phyloP scores from a whole-genome alignment of 1,284 basidiomycete genomes.

The Pseudozyma flocculosa region DNA sequence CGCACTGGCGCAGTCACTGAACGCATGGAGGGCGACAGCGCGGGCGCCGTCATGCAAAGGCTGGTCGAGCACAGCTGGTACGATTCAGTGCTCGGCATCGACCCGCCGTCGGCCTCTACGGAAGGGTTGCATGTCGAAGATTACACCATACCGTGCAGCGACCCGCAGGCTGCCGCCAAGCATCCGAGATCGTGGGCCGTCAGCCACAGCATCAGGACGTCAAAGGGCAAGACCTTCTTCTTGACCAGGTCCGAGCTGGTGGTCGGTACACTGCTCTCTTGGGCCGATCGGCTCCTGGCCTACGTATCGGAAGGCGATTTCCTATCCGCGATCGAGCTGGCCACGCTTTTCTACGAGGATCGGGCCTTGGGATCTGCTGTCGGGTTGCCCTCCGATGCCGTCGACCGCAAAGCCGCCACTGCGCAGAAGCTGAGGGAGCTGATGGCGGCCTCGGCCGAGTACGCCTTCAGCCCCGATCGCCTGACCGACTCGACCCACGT shows the following conservation, averaged over 20 bases:
- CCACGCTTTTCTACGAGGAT: conserved; percentile 79
- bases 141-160: too few relatives aligned
- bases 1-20: conserved; percentile 38
- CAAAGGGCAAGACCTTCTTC: conserved; percentile 88
- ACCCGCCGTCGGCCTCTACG: neutral
- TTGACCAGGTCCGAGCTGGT: conserved; percentile 67
- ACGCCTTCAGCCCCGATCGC: conserved; percentile 90
- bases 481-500: conserved; percentile 84
- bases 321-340: conserved; percentile 82
- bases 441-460: conserved; percentile 81
- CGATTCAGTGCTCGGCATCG: conserved; percentile 19
- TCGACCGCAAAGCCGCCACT: conserved; percentile 68
- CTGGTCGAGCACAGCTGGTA: conserved; percentile 29
- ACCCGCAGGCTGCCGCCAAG: conserved; percentile 1
- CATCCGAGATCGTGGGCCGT: conserved; percentile 17
- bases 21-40: conserved; percentile 45
- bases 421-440: conserved; percentile 77
- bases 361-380: conserved; percentile 82
- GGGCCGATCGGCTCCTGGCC: conserved; percentile 88
- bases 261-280: conserved; percentile 85
- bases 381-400: conserved; percentile 72
- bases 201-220: conserved; percentile 68
- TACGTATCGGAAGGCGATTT: conserved; percentile 85
- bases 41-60: conserved; percentile 55
- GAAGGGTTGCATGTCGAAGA: too few relatives aligned